Base-by-base conservation (phyloP, 2,329 filamentous ascomycete genomes). In the Biscogniauxia sp. region DNA sequence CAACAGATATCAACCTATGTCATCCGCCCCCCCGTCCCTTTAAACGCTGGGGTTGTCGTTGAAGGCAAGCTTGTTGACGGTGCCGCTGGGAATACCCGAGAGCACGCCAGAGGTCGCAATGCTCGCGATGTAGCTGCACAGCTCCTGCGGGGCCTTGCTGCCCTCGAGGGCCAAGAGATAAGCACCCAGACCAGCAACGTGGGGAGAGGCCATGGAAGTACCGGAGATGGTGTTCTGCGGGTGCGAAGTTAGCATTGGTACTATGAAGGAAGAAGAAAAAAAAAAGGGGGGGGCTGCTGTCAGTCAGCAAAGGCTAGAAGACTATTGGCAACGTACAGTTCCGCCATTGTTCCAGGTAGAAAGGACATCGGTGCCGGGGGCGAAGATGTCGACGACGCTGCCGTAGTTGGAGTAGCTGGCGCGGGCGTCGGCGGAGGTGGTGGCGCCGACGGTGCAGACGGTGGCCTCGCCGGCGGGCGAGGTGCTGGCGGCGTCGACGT, bases 141-240 rank as follows among this genome's bases (percentile, higher is more conserved):
- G 76, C 41, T 72, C 73, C 52, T 65, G 72, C 0, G 83, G 80
- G n/a, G 75, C 76, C 7, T 64, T 65, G 52, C 69, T 64, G 25
- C 70, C 68, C 69, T 83, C 78, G 1, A 81, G 72, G 9, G 70
- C 74, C 61, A 82, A 69, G 28, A 88, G 72, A 70, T 88, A 88
- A n/a, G 83, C 78, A 11, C 81, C 84, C n/a, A 89, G 72, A 13
- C 87, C 87, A 23, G 83, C 78, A 57, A 89, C 77, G 68, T 88
- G 85, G 0, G 86, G 86, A 2, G 79, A 76, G 1, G 86, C 83
- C 85, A 88, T 88, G 41, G 81, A 85, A 5, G 87, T 89, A 37
- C 86, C 87, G 15, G 78, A 82, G 67, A 86, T 78, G 26, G 69
- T 77, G 54, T 74, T 74, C n/a, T 71, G 78, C 20, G 79, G 13